These are phyloP conservation scores for Candida berthetii DNA, from an alignment of 805 yeast genomes.

Conservation along the genomic window DNA sequence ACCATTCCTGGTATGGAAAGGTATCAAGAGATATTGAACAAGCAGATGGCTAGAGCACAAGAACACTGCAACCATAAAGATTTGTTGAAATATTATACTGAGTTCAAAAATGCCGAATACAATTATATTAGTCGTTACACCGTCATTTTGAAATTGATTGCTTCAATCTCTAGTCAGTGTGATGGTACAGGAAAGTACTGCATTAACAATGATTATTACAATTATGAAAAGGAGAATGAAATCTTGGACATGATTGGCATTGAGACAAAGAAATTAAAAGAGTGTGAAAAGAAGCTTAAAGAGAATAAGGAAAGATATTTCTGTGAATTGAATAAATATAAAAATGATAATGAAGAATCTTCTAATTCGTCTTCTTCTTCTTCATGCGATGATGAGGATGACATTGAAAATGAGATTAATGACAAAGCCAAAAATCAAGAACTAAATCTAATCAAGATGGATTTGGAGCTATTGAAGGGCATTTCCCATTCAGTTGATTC, in stretches of 20 bases:
- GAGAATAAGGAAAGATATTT: background rate
- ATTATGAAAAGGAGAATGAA: conserved; percentile 20
- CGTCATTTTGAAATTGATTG: conserved; percentile 10
- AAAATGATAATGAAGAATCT: no score
- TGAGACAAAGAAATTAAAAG: conserved; percentile 13
- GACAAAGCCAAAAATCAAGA: no score
- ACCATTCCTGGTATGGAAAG: background rate
- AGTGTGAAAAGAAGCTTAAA: conserved; percentile 11
- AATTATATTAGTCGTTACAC: conserved; percentile 13
- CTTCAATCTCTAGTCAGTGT: conserved; percentile 11
- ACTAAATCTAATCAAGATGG: no score
- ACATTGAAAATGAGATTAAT: no score
- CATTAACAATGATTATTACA: conserved; percentile 7
- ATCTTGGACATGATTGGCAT: conserved; percentile 14
- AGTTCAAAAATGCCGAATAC: conserved; percentile 3
- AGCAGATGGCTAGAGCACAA: background rate
- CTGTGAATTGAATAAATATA: no score
- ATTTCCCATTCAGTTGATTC: no score
- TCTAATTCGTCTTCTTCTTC: no score
- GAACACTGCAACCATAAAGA: conserved; percentile 1
- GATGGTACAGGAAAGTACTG: background rate
- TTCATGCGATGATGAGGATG: no score
- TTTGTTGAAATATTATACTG: conserved; percentile 2
- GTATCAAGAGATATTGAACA: background rate
- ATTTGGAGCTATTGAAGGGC: no score